Evolutionary conservation across 768 basidiomycete species (phyloP).

Genomic region (Tricholoma bakamatsutake): DNA sequence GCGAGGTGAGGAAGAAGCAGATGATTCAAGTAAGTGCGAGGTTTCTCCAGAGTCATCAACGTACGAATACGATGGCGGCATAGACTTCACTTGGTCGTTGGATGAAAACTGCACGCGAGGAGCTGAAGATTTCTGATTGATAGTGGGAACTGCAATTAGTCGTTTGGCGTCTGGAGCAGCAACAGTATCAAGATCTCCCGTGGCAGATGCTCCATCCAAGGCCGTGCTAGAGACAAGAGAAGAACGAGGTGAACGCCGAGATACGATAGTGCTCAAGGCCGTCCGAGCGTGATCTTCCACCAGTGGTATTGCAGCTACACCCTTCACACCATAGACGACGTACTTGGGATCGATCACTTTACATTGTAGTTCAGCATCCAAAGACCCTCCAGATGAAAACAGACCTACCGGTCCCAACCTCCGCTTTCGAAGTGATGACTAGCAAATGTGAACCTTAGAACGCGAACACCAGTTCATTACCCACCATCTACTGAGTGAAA

Average conservation of each 20-base stretch:
- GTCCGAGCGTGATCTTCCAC: slow-evolving; percentile 54
- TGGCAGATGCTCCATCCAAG: slow-evolving; percentile 14
- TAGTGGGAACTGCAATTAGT: not conserved
- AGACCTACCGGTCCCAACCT: slow-evolving; percentile 62
- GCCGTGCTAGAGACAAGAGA: slow-evolving; percentile 36
- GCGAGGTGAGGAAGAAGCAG: slow-evolving; percentile 33
- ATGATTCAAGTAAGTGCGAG: slow-evolving; percentile 12
- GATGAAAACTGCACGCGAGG: slow-evolving; percentile 51
- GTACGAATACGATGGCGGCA: slow-evolving; percentile 31
- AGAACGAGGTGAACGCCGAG: slow-evolving; percentile 42
- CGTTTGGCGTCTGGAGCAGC: slow-evolving; percentile 6
- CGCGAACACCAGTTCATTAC: slow-evolving; percentile 3
- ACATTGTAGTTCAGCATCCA: not conserved
- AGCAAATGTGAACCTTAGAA: slow-evolving; percentile 66
- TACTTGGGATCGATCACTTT: slow-evolving; percentile 62
- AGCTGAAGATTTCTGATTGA: slow-evolving; percentile 8
- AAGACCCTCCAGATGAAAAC: not conserved
- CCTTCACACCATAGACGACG: slow-evolving; percentile 62
- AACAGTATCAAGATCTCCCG: slow-evolving; percentile 3
- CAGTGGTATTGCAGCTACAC: slow-evolving; percentile 69
- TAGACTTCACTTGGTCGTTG: slow-evolving; percentile 38
- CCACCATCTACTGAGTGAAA: slow-evolving; percentile 7
- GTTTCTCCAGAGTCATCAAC: slow-evolving; percentile 15
- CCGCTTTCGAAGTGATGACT: slow-evolving; percentile 57
- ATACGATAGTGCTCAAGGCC: slow-evolving; percentile 44